Evolutionary conservation across 108 stramenopile genomes (phyloP).

Genomic region (Conticribra guillardii): DNA sequence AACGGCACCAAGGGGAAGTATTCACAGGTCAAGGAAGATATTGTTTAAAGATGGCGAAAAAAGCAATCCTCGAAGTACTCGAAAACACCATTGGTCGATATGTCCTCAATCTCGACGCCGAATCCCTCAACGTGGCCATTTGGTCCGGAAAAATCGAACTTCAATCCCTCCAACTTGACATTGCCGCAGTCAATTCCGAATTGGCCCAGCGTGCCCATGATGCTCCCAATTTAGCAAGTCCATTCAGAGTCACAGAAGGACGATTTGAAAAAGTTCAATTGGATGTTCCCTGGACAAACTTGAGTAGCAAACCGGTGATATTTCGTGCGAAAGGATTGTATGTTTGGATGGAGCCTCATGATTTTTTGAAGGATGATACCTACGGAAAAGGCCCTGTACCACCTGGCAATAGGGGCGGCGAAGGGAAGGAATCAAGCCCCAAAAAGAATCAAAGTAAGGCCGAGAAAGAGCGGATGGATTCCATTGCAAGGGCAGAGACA

Average conservation of each 20-base stretch:
- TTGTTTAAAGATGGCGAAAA: conserved; percentile 89
- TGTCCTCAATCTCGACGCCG: conserved; percentile 82
- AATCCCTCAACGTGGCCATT: conserved; percentile 82
- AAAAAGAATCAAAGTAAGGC: conserved; percentile 22
- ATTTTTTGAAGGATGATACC: conserved; percentile 41
- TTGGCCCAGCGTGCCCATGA: conserved; percentile 64
- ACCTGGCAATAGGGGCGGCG: neutral
- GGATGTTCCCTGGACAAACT: conserved; percentile 85
- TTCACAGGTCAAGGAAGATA: no score
- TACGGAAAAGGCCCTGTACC: conserved; percentile 5
- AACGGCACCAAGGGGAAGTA: no score
- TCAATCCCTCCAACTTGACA: conserved; percentile 75
- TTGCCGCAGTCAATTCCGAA: conserved; percentile 82
- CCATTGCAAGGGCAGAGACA: conserved; percentile 52
- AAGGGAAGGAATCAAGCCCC: neutral
- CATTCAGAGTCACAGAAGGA: conserved; percentile 69
- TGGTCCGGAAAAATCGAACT: conserved; percentile 93
- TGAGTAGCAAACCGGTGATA: conserved; percentile 74
- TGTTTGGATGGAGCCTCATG: conserved; percentile 64
- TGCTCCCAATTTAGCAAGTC: conserved; percentile 76
- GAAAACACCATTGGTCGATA: conserved; percentile 89
- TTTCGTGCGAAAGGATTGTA: conserved; percentile 69
- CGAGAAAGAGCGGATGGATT: conserved; percentile 46
- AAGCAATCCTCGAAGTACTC: conserved; percentile 83
- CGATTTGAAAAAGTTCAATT: conserved; percentile 69